Conservation (phyloP, 1,284 basidiomycete species). For the Fomitiporia mediterranea region DNA sequence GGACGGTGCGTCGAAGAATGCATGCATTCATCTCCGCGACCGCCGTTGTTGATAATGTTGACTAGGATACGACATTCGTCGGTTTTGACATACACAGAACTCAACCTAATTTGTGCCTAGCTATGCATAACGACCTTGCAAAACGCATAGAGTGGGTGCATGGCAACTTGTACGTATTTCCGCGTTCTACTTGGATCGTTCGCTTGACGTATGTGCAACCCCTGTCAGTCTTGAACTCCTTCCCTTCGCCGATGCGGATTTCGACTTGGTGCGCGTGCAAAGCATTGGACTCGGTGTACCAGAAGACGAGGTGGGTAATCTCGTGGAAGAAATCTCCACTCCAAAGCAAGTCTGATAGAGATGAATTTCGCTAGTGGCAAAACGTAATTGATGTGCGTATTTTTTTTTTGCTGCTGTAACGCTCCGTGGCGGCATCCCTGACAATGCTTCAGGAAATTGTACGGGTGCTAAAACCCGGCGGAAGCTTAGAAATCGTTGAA, state of each 20-base stretch:
- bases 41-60: background rate
- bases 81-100: slow-evolving; percentile 54
- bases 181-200: slow-evolving; percentile 1
- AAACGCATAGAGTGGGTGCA: slow-evolving; percentile 59
- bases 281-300: slow-evolving; percentile 63
- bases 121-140: slow-evolving; percentile 32
- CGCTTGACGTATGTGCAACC: slow-evolving; percentile 16
- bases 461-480: slow-evolving; percentile 57
- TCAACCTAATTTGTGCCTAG: slow-evolving; percentile 49
- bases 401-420: slow-evolving; percentile 25
- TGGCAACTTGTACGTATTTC: slow-evolving; percentile 52
- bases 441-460: slow-evolving; percentile 49
- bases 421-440: slow-evolving; percentile 42
- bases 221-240: slow-evolving; percentile 52
- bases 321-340: background rate
- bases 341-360: background rate
- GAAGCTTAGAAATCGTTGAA: slow-evolving; percentile 66
- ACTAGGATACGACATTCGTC: slow-evolving; percentile 48
- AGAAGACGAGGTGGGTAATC: slow-evolving; percentile 54
- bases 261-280: slow-evolving; percentile 61
- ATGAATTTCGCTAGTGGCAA: slow-evolving; percentile 29
- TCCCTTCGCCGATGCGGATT: slow-evolving; percentile 51
- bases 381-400: slow-evolving; percentile 32
- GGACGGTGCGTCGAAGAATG: slow-evolving; percentile 44
- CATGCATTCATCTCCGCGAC: slow-evolving; percentile 10